Conservation (phyloP, 371 early-diverging fungal species). For the Haplosporangium sp. region DNA sequence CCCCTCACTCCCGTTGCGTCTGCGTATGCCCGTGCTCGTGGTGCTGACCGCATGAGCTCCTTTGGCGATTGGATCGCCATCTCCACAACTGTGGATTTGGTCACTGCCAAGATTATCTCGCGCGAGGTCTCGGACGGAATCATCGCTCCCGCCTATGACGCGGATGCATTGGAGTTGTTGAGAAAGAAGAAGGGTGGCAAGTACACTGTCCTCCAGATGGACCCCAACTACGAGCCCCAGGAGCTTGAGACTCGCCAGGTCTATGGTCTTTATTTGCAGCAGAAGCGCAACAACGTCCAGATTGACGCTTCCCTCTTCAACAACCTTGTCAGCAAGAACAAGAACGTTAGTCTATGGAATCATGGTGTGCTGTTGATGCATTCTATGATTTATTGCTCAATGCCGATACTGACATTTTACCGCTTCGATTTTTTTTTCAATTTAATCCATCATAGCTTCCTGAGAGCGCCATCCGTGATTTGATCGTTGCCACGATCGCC, state of each 20-base stretch:
- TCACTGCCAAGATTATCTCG: constrained; percentile 95
- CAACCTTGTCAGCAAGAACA: constrained; percentile 88
- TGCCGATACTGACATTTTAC: no score
- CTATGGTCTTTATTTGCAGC: constrained; percentile 91
- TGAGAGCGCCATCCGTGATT: constrained; percentile 79
- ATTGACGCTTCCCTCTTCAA: constrained; percentile 81
- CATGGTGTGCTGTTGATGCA: no score
- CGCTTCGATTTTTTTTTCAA: no score
- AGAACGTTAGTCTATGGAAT: constrained; percentile 69
- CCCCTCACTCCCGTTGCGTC: constrained; percentile 80
- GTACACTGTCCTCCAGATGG: constrained; percentile 94
- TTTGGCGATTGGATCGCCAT: constrained; percentile 98
- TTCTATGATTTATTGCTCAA: no score
- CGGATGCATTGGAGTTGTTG: constrained; percentile 91
- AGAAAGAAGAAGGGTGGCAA: constrained; percentile 96
- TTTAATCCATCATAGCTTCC: no score
- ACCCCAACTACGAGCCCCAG: constrained; percentile 88
- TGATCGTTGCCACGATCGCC: constrained; percentile 96
- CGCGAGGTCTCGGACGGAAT: constrained; percentile 97
- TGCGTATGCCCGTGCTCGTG: constrained; percentile 92
- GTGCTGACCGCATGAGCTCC: constrained; percentile 98
- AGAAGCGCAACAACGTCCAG: constrained; percentile 87
- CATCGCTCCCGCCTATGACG: constrained; percentile 92
- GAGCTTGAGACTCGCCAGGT: constrained; percentile 91
- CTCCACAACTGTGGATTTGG: constrained; percentile 87